Base-by-base conservation (phyloP, 169 alveolate genomes). In the Cystoisospora suis region DNA sequence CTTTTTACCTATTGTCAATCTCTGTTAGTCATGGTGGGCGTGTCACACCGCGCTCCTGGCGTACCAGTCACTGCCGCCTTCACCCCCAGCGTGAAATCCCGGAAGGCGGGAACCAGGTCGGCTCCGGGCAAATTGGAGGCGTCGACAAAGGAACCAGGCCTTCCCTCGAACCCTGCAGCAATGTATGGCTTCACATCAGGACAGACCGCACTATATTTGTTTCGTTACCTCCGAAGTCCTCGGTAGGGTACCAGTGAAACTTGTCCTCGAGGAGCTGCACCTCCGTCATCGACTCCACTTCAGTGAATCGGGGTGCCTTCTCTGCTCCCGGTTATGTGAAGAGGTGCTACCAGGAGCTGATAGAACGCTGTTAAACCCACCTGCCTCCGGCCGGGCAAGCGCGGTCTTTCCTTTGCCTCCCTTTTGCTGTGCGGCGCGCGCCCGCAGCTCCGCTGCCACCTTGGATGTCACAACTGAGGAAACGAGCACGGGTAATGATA, bases 91-190 rank as follows among this genome's bases (percentile, higher is more conserved):
- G 95, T 94, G 81, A 94, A 94, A 44, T 94, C 96, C 53, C 90
- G 93, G 29, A 94, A 36, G 32, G 90, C 81, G 45, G 93, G 44
- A 9, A 89, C 90, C 47, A 80, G 88, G 32, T 87, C 70, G 15
- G 90, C 95, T 0, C 90, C 94, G 15, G 95, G 95, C 86, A 94
- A 45, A 70, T 83, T 86, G 27, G 95, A 89, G 40, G 93, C 91
- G 45, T 94, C 96, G 46, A 94, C 91, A 75, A 47, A 94, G 44
- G 91, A 94, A 49, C 91, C 87, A 23, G 93, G 91, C n/a, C 93
- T 90, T 38, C 96, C 95, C 86, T 93, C 91, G 49, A 94, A 94
- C n/a, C 96, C 96, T 81, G 94, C 75, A 88, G 56, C n/a, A n/a
- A n/a, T n/a, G n/a, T n/a, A n/a, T n/a, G n/a, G n/a, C n/a, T n/a